A percentile compares a stretch with the other conserved stretches of the same genome.
Evolutionary conservation across 176 grass and related monocot species (phyloP).

Genomic region (Microstegium vimineum): DNA sequence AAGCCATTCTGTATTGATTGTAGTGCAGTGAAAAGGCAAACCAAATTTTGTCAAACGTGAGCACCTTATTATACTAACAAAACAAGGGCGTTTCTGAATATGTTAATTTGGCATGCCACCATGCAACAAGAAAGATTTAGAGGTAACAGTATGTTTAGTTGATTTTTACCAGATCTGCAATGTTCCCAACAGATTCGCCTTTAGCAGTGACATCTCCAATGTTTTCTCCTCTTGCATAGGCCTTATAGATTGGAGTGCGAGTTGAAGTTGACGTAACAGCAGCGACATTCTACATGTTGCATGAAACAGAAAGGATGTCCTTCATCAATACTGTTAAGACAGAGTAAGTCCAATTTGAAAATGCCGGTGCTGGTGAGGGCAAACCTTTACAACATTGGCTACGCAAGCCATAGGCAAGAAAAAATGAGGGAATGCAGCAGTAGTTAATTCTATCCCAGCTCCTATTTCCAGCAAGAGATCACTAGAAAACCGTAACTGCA

Average conservation of each 20-base stretch:
- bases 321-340: slow-evolving; percentile 25
- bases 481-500: slow-evolving; percentile 80
- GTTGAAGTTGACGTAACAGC: slow-evolving; percentile 99
- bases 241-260: slow-evolving; percentile 96
- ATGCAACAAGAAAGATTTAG: neutral
- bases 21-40: neutral
- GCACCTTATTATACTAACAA: neutral
- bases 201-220: slow-evolving; percentile 99
- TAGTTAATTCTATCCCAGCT: slow-evolving; percentile 91
- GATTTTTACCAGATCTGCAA: slow-evolving; percentile 93
- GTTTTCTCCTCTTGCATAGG: slow-evolving; percentile 97
- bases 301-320: neutral
- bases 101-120: neutral
- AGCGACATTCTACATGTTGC: slow-evolving; percentile 64
- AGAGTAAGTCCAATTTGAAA: slow-evolving; percentile 16
- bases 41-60: neutral
- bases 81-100: neutral
- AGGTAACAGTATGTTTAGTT: neutral
- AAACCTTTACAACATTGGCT: slow-evolving; percentile 95
- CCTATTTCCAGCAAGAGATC: slow-evolving; percentile 98
- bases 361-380: neutral
- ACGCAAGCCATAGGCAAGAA: slow-evolving; percentile 96
- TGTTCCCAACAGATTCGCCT: slow-evolving; percentile 94
- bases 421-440: slow-evolving; percentile 84
- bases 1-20: neutral